A percentile compares a stretch with the other conserved stretches of the same genome.
Conservation (phyloP, 1,284 basidiomycete genomes). For the Somion occarium region DNA sequence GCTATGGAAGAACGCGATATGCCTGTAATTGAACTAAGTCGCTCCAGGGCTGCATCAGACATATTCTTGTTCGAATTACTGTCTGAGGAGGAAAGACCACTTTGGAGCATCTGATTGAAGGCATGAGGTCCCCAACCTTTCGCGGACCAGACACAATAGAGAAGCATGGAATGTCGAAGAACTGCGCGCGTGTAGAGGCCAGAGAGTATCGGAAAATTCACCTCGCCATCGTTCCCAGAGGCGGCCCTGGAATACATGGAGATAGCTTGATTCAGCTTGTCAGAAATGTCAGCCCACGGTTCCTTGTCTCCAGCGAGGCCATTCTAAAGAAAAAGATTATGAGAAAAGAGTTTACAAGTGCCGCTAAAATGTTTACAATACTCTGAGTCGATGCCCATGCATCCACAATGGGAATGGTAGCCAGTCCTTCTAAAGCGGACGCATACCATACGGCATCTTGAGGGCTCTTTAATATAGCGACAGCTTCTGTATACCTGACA, state of each 20-base stretch:
- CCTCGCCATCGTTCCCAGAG: slow-evolving; percentile 48
- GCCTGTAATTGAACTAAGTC: slow-evolving; percentile 61
- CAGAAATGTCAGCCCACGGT: slow-evolving; percentile 64
- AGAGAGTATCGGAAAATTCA: slow-evolving; percentile 55
- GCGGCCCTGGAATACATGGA: slow-evolving; percentile 55
- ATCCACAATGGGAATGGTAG: slow-evolving; percentile 73
- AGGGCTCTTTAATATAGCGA: slow-evolving; percentile 64
- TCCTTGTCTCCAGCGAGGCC: slow-evolving; percentile 48
- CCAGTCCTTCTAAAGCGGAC: slow-evolving; percentile 78
- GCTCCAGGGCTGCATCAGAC: slow-evolving; percentile 48
- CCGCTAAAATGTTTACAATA: slow-evolving; percentile 25
- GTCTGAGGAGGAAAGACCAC: slow-evolving; percentile 40
- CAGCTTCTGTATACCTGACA: slow-evolving; percentile 79
- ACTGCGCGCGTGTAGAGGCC: slow-evolving; percentile 64
- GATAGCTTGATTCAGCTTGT: slow-evolving; percentile 64
- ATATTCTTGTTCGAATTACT: slow-evolving; percentile 21
- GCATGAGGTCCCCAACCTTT: slow-evolving; percentile 85
- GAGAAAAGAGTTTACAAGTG: not conserved
- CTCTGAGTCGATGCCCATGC: slow-evolving; percentile 78
- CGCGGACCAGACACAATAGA: slow-evolving; percentile 78
- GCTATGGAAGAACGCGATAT: slow-evolving; percentile 69
- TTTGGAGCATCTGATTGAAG: slow-evolving; percentile 70
- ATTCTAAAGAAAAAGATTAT: slow-evolving; percentile 25
- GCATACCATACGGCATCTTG: slow-evolving; percentile 86
- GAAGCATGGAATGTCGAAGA: slow-evolving; percentile 62